These are phyloP conservation scores for Phialophora macrospora DNA, from an alignment of 2,329 filamentous ascomycete species.

Conservation along the genomic window DNA sequence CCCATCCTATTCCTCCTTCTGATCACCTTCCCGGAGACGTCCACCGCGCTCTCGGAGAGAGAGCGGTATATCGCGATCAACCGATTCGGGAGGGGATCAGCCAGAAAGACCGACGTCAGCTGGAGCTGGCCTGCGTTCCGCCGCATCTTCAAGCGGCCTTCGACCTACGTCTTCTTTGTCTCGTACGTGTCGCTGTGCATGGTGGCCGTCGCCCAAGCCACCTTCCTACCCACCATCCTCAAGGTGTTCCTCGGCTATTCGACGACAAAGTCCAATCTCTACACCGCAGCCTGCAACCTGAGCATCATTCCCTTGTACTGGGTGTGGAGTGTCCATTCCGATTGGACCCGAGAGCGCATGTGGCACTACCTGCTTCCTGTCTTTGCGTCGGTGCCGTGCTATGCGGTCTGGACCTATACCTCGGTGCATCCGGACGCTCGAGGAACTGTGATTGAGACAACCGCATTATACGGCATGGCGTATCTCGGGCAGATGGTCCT, in stretches of 20 bases:
- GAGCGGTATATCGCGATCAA: constrained; percentile 39
- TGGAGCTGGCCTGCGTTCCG: constrained; percentile 36
- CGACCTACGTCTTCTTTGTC: constrained; percentile 39
- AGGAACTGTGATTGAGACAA: constrained; percentile 1
- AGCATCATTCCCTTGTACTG: constrained; percentile 35
- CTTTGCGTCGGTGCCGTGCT: constrained; percentile 37
- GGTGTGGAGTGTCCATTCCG: constrained; percentile 36
- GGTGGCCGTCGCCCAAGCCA: constrained; percentile 37
- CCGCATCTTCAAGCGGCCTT: constrained; percentile 37
- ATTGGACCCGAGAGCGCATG: constrained; percentile 39
- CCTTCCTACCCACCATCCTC: constrained; percentile 38
- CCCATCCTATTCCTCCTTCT: constrained; percentile 36
- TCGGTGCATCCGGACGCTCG: constrained; percentile 25
- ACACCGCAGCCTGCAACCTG: constrained; percentile 38
- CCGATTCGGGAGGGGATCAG: constrained; percentile 35
- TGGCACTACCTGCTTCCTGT: constrained; percentile 39
- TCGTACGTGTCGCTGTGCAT: constrained; percentile 37
- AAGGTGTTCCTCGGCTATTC: constrained; percentile 36
- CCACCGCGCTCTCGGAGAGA: constrained; percentile 33
- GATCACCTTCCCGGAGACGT: constrained; percentile 38
- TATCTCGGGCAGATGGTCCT: constrained; percentile 37
- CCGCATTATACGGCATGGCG: constrained; percentile 37
- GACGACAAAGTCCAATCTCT: constrained; percentile 36
- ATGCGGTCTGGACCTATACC: constrained; percentile 39
- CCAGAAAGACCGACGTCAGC: constrained; percentile 35